Conservation (phyloP, 768 basidiomycete species). For the Hygrocybe coccinea region DNA sequence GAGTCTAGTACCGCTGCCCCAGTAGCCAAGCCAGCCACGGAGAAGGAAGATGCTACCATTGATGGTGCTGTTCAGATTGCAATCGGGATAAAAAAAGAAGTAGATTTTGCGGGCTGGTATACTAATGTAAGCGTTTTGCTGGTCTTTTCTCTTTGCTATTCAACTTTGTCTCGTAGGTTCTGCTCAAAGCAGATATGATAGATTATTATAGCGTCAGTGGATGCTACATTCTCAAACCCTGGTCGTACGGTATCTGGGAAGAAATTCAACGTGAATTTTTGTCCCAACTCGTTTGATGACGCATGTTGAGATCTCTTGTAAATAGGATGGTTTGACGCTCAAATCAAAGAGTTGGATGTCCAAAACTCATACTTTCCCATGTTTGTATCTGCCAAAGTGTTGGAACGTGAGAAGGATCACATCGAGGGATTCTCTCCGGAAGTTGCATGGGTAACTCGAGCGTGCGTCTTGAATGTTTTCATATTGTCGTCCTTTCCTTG, state of each 20-base stretch:
- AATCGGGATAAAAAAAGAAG: constrained; percentile 92
- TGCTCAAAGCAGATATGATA: constrained; percentile 97
- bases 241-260: constrained; percentile 98
- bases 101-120: constrained; percentile 92
- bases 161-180: constrained; percentile 51
- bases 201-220: constrained; percentile 99
- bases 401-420: constrained; percentile 97
- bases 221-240: constrained; percentile 97
- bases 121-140: constrained; percentile 59
- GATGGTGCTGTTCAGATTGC: constrained; percentile 89
- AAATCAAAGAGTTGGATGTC: constrained; percentile 92
- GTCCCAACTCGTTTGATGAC: background rate
- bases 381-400: constrained; percentile 88
- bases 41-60: constrained; percentile 74
- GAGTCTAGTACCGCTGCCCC: constrained; percentile 35
- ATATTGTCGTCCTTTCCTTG: background rate
- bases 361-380: constrained; percentile 99
- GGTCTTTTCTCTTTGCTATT: background rate
- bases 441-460: constrained; percentile 99
- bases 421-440: constrained; percentile 99
- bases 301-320: background rate
- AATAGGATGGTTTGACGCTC: constrained; percentile 84
- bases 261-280: constrained; percentile 71
- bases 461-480: constrained; percentile 50
- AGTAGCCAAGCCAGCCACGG: constrained; percentile 38